These are phyloP conservation scores for Linum tenue DNA, from an alignment of 345 rosid species.

Conservation along the genomic window DNA sequence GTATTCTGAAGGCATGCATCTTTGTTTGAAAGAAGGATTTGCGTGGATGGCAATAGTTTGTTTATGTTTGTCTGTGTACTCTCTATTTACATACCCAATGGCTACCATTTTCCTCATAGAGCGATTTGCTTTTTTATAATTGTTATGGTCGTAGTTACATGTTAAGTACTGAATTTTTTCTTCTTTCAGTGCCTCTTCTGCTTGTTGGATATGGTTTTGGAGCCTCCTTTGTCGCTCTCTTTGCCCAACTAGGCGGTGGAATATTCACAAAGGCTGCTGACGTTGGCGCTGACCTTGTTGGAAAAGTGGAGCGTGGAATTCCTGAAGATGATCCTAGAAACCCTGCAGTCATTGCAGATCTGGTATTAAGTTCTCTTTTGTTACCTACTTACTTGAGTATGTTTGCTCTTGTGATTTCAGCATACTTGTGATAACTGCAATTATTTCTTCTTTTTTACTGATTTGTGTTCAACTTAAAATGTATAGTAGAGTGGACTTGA, in stretches of 20 bases:
- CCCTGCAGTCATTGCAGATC: slow-evolving; percentile 97
- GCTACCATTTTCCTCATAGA: neutral
- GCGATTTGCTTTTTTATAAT: neutral
- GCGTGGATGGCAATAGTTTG: neutral
- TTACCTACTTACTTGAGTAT: neutral
- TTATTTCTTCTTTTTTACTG: too few species aligned
- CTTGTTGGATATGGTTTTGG: slow-evolving; percentile 99
- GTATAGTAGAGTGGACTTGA: neutral
- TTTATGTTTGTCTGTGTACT: too few species aligned
- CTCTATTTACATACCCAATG: too few species aligned
- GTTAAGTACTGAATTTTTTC: slow-evolving; percentile 17
- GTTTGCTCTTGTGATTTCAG: neutral
- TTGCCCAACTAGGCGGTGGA: slow-evolving; percentile 99
- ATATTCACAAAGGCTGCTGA: slow-evolving; percentile 99
- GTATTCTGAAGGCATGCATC: neutral
- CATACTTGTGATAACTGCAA: neutral
- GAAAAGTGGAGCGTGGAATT: slow-evolving; percentile 99
- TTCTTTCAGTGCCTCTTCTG: slow-evolving; percentile 82
- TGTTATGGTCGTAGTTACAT: neutral
- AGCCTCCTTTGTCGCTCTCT: slow-evolving; percentile 96
- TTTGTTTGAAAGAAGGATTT: neutral
- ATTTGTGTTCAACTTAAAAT: neutral
- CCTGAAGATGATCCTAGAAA: slow-evolving; percentile 99
- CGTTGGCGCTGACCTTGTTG: slow-evolving; percentile 99
- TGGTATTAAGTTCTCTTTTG: slow-evolving; percentile 41